Evolutionary conservation across 1,139 yeast species (phyloP).

Genomic region (Hansenula sp.): DNA sequence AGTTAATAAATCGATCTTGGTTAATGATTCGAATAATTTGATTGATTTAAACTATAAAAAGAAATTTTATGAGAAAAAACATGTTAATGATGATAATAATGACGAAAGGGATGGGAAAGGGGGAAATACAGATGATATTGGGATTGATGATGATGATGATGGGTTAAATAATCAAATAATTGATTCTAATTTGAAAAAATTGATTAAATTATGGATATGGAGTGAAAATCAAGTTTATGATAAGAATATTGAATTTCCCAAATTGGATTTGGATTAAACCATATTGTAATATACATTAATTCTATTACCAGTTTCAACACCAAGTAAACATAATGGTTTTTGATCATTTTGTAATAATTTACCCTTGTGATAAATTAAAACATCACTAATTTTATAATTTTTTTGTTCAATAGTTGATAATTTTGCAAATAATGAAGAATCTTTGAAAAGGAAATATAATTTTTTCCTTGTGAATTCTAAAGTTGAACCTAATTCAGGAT

Average conservation of each 20-base stretch:
- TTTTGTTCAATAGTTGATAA: conserved; percentile 8
- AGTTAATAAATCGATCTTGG: conserved; percentile 43
- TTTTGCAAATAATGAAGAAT: conserved; percentile 39
- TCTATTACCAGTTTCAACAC: conserved; percentile 66
- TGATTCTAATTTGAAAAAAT: conserved; percentile 48
- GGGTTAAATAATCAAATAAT: conserved; percentile 15
- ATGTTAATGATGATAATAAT: conserved; percentile 5
- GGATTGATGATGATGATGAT: conserved; percentile 16
- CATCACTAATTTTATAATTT: conserved; percentile 26
- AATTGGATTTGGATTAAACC: conserved; percentile 15
- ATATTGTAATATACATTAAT: conserved; percentile 39
- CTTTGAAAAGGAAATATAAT: conserved; percentile 47
- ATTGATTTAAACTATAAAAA: conserved; percentile 5
- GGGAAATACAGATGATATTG: conserved; percentile 1
- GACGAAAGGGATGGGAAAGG: conserved; percentile 9
- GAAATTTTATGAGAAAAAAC: conserved; percentile 7
- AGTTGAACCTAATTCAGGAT: conserved; percentile 67
- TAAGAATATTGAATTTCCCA: conserved; percentile 32
- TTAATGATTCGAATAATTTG: conserved; percentile 13
- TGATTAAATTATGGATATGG: conserved; percentile 59
- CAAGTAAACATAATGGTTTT: conserved; percentile 54
- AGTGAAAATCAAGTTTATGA: conserved; percentile 49
- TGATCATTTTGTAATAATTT: conserved; percentile 34
- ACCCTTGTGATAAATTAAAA: conserved; percentile 29
- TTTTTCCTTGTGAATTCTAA: conserved; percentile 57